A percentile compares a stretch with the other conserved stretches of the same genome.
Conservation (phyloP, 805 yeast species). For the Ogataea paradorogensis region DNA sequence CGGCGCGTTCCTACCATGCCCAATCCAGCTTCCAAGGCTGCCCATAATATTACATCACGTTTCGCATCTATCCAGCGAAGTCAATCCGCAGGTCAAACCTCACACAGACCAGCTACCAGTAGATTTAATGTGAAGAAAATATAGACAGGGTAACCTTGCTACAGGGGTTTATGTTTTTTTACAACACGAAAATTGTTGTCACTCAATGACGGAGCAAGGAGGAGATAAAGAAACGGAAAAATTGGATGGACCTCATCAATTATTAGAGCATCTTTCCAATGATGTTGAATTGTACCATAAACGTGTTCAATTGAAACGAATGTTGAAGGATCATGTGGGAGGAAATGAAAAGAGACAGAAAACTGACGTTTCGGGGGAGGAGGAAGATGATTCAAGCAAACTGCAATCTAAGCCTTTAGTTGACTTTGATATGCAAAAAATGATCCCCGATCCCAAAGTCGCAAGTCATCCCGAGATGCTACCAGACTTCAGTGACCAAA, state of each 20-base stretch:
- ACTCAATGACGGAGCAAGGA: conserved; percentile 8
- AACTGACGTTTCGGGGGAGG: conserved; percentile 3
- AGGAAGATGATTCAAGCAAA: neutral
- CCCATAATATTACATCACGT: conserved; percentile 12
- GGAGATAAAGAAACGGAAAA: conserved; percentile 3
- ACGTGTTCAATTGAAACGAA: conserved; percentile 27
- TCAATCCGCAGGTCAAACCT: conserved; percentile 1
- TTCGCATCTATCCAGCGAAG: conserved; percentile 7
- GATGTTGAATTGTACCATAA: conserved; percentile 31
- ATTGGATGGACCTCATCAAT: conserved; percentile 6
- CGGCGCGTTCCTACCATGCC: conserved; percentile 7
- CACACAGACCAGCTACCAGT: conserved; percentile 4
- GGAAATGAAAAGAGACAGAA: conserved; percentile 5
- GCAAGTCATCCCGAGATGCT: neutral
- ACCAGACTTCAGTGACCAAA: neutral
- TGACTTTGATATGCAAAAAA: neutral
- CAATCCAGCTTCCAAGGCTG: neutral
- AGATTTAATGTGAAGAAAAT: conserved; percentile 12
- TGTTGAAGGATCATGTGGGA: conserved; percentile 15
- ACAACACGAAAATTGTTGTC: conserved; percentile 11
- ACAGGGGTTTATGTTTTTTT: conserved; percentile 10
- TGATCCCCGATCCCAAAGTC: neutral
- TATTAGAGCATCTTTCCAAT: conserved; percentile 26
- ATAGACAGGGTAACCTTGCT: conserved; percentile 8
- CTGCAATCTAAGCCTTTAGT: conserved; percentile 2